Evolutionary conservation across 345 rosid genomes (phyloP).

Genomic region (Raphanus raphanistrum): DNA sequence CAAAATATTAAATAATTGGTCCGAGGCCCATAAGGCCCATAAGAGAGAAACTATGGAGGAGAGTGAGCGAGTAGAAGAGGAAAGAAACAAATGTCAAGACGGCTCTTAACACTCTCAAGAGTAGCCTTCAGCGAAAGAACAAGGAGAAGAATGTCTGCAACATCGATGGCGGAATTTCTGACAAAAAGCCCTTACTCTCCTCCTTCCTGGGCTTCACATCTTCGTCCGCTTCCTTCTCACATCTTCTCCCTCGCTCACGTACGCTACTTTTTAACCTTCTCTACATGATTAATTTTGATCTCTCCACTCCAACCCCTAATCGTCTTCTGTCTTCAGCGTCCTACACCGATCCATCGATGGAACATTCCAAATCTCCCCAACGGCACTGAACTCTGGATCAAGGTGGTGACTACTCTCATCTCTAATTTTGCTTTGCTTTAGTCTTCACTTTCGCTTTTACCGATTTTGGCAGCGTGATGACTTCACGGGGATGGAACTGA

Average conservation of each 20-base stretch:
- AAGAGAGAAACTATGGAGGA: not conserved
- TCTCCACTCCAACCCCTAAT: slow-evolving; percentile 7
- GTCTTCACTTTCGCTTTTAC: not conserved
- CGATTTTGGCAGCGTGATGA: slow-evolving; percentile 65
- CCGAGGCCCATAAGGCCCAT: not conserved
- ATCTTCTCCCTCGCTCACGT: slow-evolving; percentile 73
- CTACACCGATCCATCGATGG: slow-evolving; percentile 91
- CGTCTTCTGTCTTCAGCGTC: slow-evolving; percentile 45
- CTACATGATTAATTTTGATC: not conserved
- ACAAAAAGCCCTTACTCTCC: slow-evolving; percentile 54
- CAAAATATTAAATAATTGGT: not conserved
- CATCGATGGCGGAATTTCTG: slow-evolving; percentile 52
- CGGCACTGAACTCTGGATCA: slow-evolving; percentile 75
- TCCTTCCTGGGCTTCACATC: slow-evolving; percentile 78
- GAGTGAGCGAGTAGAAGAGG: not conserved
- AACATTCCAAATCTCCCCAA: slow-evolving; percentile 77
- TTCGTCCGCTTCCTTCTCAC: slow-evolving; percentile 58
- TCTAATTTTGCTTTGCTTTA: not conserved
- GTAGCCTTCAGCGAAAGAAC: not conserved
- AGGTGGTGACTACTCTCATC: slow-evolving; percentile 44
- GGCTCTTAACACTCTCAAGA: slow-evolving; percentile 15
- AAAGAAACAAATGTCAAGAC: slow-evolving; percentile 12
- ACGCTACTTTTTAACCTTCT: not conserved
- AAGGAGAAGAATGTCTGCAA: slow-evolving; percentile 32
- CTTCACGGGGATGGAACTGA: slow-evolving; percentile 84